Evolutionary conservation across 768 basidiomycete genomes (phyloP).

Genomic region (Clathrus columnatus): DNA sequence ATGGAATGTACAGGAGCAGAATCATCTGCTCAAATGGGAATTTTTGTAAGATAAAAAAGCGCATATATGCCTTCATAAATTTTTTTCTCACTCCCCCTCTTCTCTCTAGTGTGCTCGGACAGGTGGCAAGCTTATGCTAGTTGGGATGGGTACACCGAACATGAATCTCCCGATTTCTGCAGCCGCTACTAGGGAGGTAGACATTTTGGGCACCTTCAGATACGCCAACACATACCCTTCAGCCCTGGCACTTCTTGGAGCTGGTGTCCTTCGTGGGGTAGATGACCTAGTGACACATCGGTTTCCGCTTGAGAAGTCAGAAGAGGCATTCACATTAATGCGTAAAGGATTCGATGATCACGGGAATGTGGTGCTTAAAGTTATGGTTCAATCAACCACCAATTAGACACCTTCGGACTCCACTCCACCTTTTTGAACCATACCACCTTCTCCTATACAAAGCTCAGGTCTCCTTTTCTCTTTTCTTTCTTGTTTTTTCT

Average conservation of each 20-base stretch:
- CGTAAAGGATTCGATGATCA: constrained; percentile 66
- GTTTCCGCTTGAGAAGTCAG: constrained; percentile 53
- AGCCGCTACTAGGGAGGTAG: constrained; percentile 83
- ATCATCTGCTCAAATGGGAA: constrained; percentile 81
- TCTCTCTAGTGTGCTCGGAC: constrained; percentile 58
- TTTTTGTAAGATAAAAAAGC: constrained; percentile 54
- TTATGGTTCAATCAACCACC: constrained; percentile 46
- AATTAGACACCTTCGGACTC: neutral
- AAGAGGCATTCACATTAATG: constrained; percentile 76
- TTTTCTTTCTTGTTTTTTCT: neutral
- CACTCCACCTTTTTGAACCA: too few relatives aligned
- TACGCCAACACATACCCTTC: constrained; percentile 86
- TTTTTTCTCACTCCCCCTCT: constrained; percentile 12
- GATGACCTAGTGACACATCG: constrained; percentile 76
- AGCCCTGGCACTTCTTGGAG: constrained; percentile 71
- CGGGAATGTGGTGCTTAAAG: constrained; percentile 81
- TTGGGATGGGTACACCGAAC: constrained; percentile 91
- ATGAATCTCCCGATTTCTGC: constrained; percentile 74
- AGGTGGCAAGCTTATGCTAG: constrained; percentile 86
- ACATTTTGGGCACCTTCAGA: constrained; percentile 86
- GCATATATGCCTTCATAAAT: constrained; percentile 3
- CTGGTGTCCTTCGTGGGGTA: constrained; percentile 53
- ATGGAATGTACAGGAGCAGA: constrained; percentile 96
- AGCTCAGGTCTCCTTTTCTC: too few relatives aligned
- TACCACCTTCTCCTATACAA: too few relatives aligned